Base-by-base conservation (phyloP, 1,284 basidiomycete species). In the Apiotrichum sp. region DNA sequence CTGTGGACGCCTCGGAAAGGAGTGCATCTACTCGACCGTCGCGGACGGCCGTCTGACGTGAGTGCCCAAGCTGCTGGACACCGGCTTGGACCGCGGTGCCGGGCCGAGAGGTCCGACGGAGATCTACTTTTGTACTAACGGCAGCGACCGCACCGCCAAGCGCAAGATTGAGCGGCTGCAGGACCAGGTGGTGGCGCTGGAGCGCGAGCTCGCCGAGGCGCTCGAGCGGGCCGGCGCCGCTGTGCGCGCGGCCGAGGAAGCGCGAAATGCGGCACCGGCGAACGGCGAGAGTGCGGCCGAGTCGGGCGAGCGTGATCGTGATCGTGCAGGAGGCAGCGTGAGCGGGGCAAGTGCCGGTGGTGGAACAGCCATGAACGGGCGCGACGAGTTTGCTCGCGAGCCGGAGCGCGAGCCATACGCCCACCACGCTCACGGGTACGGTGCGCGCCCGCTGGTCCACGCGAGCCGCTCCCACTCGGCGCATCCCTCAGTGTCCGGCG, bases 1-100 rank as follows among this genome's bases (percentile, higher is more conserved):
- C 3, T 55, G 54, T 22, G 32, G 11, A 7, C 48, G 54, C n/a
- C 54, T 55, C 6, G 54, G 54, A 8, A 50, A 51, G 44, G 48
- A 55, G 6, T 55, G 54, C 31, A 44, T 50, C 31, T 55, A 55
- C 44, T 50, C 48, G 36, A 55, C 38, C 1, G 44, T 46, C 11
- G 54, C 44, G 6, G 54, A 55, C 11, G 54, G 54, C 1, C 54
- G 54, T 10, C n/a, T 55, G 22, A 55, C 54, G 54, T 55, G 44
- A 32, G 54, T 55, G 22, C 22, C 22, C 22, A 22, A 22, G 22
- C 22, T 22, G 22, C 22, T 22, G 22, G 22, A 22, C 22, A 22
- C 22, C 22, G 22, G 22, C 22, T 22, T 22, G 22, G 22, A 22
- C 22, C 22, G 22, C 22, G 22, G 22, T 22, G 22, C 22, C 22